Evolutionary conservation across 1,139 yeast species (phyloP), one percentile per base, ranked within the genome.

Genomic region (Candida sanyaensis): DNA sequence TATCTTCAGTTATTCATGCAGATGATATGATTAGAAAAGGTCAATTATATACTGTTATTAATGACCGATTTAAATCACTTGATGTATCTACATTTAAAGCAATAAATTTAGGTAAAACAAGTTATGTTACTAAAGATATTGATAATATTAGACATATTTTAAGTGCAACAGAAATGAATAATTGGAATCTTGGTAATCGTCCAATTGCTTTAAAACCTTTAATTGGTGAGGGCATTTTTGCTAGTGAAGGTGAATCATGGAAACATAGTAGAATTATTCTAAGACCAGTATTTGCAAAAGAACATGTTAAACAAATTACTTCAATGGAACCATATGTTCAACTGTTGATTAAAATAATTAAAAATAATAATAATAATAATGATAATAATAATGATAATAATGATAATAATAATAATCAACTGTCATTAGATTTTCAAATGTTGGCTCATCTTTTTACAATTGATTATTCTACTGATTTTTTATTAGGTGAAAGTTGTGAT

Each of bases 151-250:
- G 67, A 52, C 70, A 70, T 2, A 49, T 68, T 17, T 58, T 63
- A 49, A 65, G 71, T 26, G 64, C 69, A 41, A 43, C 50, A 5
- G 67, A 72, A 46, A 77, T 78, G 59, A 66, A 68, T 51, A 80
- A 77, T 45, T 78, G 73, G 59, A 68, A 67, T 17, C 67, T 78
- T 48, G 83, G 83, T 1, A 48, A 51, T 27, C 69, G 84, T 48
- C 68, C 73, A 53, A 50, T 54, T 6, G 68, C 65, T 37, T 68
- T 78, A 51, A 55, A 53, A 34, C 75, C 79, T 5, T 60, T 77
- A 23, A 63, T 79, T 40, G 84, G 84, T 6, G 74, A 76, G 47
- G 83, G 84, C 2, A 77, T 80, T 47, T 80, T 80, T 63, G 77
- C 83, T 2, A 66, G 77, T 38, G 78, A 75, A 44, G 82, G 82